Evolutionary conservation across 2,329 filamentous ascomycete genomes (phyloP).

Genomic region (Ascochyta rabiei): DNA sequence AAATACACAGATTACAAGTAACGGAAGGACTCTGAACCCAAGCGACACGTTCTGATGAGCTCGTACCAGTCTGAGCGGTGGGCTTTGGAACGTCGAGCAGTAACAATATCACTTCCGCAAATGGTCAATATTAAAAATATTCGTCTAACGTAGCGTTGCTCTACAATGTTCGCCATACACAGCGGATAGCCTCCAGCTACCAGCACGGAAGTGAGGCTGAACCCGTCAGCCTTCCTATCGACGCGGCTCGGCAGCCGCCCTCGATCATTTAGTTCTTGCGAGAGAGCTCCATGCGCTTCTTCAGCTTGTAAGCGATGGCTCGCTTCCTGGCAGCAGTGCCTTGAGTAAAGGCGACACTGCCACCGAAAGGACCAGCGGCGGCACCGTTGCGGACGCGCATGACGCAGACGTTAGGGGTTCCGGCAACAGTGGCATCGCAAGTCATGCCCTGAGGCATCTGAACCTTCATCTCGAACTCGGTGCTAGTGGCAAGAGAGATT

Average conservation of each 20-base stretch:
- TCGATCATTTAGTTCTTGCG: constrained; percentile 25
- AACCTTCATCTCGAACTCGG: constrained; percentile 68
- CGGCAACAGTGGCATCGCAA: constrained; percentile 65
- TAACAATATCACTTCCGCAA: not conserved
- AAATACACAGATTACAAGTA: no score
- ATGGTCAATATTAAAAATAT: not conserved
- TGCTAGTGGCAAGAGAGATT: constrained; percentile 63
- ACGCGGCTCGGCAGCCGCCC: not conserved
- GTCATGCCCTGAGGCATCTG: constrained; percentile 72
- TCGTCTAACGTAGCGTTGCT: not conserved
- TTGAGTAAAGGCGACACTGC: constrained; percentile 70
- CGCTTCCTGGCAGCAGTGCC: constrained; percentile 63
- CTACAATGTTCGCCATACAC: not conserved
- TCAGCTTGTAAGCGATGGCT: constrained; percentile 61
- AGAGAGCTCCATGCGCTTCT: constrained; percentile 47
- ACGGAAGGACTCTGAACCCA: no score
- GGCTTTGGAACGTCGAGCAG: no score
- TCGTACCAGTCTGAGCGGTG: no score
- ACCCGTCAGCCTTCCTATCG: not conserved
- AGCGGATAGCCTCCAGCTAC: not conserved
- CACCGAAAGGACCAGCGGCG: constrained; percentile 69
- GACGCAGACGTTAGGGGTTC: constrained; percentile 67
- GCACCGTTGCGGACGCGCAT: constrained; percentile 68
- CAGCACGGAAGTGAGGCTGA: not conserved
- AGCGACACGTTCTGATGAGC: no score